Percentiles rank a stretch among this genome's conserved stretches.
These are phyloP conservation scores for Hypoxylon sp. DNA, from an alignment of 2,329 filamentous ascomycete species.

Conservation along the genomic window DNA sequence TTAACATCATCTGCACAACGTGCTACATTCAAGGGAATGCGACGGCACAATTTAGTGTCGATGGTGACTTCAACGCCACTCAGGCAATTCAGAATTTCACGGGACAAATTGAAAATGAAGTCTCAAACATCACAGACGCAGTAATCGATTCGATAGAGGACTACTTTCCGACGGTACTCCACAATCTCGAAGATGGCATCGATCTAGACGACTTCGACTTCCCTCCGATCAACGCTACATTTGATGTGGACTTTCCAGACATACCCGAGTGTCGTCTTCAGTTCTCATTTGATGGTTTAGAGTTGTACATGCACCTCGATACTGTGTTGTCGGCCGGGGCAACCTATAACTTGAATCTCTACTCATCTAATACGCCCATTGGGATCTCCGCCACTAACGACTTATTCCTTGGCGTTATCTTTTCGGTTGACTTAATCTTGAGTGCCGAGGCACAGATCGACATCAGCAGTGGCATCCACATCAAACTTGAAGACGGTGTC, in stretches of 20 bases:
- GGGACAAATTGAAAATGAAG: constrained; percentile 52
- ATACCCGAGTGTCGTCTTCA: constrained; percentile 61
- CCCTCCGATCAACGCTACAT: constrained; percentile 59
- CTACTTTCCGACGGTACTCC: constrained; percentile 44
- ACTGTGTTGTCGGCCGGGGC: constrained; percentile 59
- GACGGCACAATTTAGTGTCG: constrained; percentile 60
- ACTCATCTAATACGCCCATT: constrained; percentile 60
- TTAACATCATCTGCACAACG: constrained; percentile 63
- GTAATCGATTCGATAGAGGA: constrained; percentile 49
- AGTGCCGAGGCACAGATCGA: constrained; percentile 62
- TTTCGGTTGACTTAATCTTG: constrained; percentile 67
- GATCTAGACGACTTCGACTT: constrained; percentile 54
- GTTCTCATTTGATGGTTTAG: constrained; percentile 66
- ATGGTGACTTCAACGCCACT: constrained; percentile 59
- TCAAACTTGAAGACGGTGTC: constrained; percentile 67
- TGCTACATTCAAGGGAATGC: constrained; percentile 67
- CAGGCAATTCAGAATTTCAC: constrained; percentile 55
- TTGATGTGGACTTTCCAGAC: constrained; percentile 60
- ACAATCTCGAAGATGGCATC: constrained; percentile 50
- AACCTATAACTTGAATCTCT: constrained; percentile 66
- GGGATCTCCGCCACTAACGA: constrained; percentile 60
- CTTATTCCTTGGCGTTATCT: constrained; percentile 62
- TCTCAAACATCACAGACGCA: constrained; percentile 55
- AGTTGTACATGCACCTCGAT: constrained; percentile 66
- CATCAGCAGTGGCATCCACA: constrained; percentile 69